Conservation (phyloP, 495 filamentous ascomycete genomes). For the Cryomyces minteri region DNA sequence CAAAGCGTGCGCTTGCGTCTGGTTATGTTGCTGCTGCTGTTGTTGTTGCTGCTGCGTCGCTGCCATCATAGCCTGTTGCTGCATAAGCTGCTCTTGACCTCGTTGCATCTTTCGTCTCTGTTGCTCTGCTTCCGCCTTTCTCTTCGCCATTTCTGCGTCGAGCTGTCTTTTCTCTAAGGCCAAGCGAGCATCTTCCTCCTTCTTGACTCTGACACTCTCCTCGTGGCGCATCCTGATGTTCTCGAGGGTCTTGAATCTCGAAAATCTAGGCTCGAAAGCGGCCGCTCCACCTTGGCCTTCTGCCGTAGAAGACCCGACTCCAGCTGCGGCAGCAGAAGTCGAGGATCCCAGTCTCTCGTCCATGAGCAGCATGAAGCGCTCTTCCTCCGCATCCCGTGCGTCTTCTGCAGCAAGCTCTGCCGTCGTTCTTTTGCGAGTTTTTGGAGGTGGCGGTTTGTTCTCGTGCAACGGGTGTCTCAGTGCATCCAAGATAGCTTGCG, state of each 20-base stretch:
- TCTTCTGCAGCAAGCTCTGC: conserved; percentile 91
- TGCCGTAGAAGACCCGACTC: conserved; percentile 42
- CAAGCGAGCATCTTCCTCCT: conserved; percentile 38
- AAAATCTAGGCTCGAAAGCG: conserved; percentile 71
- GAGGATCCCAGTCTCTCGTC: conserved; percentile 62
- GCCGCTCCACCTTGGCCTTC: conserved; percentile 54
- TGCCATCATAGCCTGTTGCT: conserved; percentile 5
- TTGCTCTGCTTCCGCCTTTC: conserved; percentile 16
- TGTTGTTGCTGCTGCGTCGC: conserved; percentile 1
- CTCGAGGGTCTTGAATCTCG: conserved; percentile 75
- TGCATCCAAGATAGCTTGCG: conserved; percentile 45
- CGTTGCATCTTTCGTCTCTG: conserved; percentile 3
- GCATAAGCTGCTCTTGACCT: conserved; percentile 6
- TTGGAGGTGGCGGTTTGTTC: conserved; percentile 59
- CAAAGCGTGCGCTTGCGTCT: conserved; percentile 14
- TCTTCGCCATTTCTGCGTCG: conserved; percentile 4
- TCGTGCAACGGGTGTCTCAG: conserved; percentile 60
- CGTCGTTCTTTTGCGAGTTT: conserved; percentile 79
- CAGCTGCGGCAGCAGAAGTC: conserved; percentile 33
- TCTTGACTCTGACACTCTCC: conserved; percentile 44
- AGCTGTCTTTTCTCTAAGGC: conserved; percentile 31
- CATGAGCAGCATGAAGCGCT: conserved; percentile 81
- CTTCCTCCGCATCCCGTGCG: conserved; percentile 69
- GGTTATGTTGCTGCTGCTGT: conserved; percentile 17
- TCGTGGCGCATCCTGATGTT: conserved; percentile 63